Evolutionary conservation across 345 rosid genomes (phyloP), one percentile per base, ranked within the genome.

Genomic region (Luvunga scandens): DNA sequence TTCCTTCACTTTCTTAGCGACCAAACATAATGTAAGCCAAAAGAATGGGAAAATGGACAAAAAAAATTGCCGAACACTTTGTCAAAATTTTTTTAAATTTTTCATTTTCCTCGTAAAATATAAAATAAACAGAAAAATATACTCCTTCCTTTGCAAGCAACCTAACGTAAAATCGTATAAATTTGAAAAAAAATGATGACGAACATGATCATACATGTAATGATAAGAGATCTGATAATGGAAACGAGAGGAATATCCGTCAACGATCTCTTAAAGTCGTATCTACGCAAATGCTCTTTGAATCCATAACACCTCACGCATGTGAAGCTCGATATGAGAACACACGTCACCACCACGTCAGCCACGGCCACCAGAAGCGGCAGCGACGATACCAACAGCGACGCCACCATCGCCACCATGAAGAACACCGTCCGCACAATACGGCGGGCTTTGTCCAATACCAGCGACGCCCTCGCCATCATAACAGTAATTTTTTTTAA

Each of bases 401-500:
- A 95, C 25, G 87, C 92, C 78, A 95, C 84, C 98, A 95, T 93
- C 65, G 98, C 97, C 80, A 95, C 91, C 92, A 95, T 85, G 82
- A 95, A 95, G 74, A 93, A 93, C 27, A 83, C 80, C 66, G 98
- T 95, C 84, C 95, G 78, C 8, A 84, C 76, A 75, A 89, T 87
- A 83, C 98, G 86, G 82, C 89, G 86, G 76, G 64, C 79, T 85
- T 92, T 95, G 67, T 95, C 98, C 60, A 89, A 71, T 66, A 90
- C 67, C 81, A 85, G 67, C 80, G 86, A 82, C 72, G 83, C 84
- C 78, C 81, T 85, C 85, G 84, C 85, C 84, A 85, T 87, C 65
- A 38, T 4, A 38, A 16, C 4, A 69, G 24, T 24, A 33, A n/a
- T n/a, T n/a, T n/a, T n/a, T n/a, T 24, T 27, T 38, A 14, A 66